Conservation (phyloP, 345 rosid genomes). For the Euclidium syriacum region DNA sequence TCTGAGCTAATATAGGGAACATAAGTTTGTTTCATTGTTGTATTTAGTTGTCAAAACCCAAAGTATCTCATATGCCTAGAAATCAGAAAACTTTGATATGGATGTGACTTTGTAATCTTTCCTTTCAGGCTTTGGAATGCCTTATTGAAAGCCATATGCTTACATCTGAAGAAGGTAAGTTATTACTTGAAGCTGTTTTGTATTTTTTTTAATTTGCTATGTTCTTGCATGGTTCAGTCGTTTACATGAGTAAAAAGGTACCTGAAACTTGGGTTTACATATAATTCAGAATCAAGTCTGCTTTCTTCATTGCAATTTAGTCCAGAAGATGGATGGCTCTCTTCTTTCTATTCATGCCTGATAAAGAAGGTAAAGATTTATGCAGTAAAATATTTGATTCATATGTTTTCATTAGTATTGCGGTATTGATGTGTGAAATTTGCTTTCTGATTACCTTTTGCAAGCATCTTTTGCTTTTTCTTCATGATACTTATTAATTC, state of each 20-base stretch:
- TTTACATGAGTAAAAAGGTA: constrained; percentile 9
- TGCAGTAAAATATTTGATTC: neutral
- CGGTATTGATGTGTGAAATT: neutral
- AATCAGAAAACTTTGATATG: neutral
- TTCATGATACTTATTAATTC: constrained; percentile 19
- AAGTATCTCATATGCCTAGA: neutral
- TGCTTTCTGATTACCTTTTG: neutral
- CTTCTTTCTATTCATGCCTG: constrained; percentile 91
- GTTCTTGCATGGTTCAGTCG: neutral
- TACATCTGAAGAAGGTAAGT: constrained; percentile 81
- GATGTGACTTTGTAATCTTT: constrained; percentile 11
- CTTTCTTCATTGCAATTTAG: constrained; percentile 80
- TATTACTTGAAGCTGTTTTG: neutral
- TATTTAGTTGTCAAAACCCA: neutral
- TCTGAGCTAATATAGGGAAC: neutral
- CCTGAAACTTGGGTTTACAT: neutral
- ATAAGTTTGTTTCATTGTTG: neutral
- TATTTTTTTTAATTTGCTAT: neutral
- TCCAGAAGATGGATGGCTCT: constrained; percentile 89
- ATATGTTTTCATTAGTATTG: neutral
- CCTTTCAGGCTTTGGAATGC: constrained; percentile 88
- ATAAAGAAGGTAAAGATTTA: constrained; percentile 61
- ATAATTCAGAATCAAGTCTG: constrained; percentile 56
- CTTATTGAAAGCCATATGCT: constrained; percentile 94
- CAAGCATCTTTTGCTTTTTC: neutral